Percentiles rank a stretch among this genome's conserved stretches.
Conservation (phyloP, 2,329 filamentous ascomycete genomes). For the Fusarium aywerte region DNA sequence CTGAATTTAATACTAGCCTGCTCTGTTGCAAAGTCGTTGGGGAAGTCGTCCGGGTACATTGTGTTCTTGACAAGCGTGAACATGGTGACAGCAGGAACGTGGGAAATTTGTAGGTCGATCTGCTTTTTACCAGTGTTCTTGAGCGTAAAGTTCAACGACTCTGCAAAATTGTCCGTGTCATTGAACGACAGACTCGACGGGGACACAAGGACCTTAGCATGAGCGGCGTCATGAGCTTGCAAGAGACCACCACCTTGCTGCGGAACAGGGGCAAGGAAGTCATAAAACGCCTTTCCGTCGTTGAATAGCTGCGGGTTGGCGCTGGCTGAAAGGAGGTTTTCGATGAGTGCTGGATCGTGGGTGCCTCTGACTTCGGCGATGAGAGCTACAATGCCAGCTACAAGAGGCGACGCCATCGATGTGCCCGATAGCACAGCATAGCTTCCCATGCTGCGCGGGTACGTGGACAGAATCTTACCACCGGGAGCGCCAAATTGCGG, state of each 20-base stretch:
- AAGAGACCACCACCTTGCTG: slow-evolving; percentile 71
- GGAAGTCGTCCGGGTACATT: slow-evolving; percentile 56
- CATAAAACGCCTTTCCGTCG: slow-evolving; percentile 51
- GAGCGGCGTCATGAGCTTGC: slow-evolving; percentile 68
- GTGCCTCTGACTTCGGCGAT: slow-evolving; percentile 63
- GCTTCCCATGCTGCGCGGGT: slow-evolving; percentile 56
- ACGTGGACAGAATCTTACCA: slow-evolving; percentile 69
- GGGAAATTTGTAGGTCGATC: slow-evolving; percentile 63
- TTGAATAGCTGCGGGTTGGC: slow-evolving; percentile 63
- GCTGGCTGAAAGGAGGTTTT: slow-evolving; percentile 61
- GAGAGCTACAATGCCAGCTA: slow-evolving; percentile 65
- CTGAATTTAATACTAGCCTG: slow-evolving; percentile 58
- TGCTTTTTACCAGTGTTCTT: slow-evolving; percentile 62
- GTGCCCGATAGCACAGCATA: slow-evolving; percentile 67
- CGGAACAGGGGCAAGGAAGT: slow-evolving; percentile 62
- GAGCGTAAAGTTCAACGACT: slow-evolving; percentile 63
- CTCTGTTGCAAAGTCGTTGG: slow-evolving; percentile 56
- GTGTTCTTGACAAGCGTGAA: slow-evolving; percentile 58
- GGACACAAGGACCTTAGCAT: slow-evolving; percentile 63
- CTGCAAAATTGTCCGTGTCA: slow-evolving; percentile 67
- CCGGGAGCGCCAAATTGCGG: slow-evolving; percentile 67
- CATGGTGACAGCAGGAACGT: slow-evolving; percentile 62
- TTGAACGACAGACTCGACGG: slow-evolving; percentile 71
- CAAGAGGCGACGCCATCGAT: slow-evolving; percentile 69
- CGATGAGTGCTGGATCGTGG: slow-evolving; percentile 60